Conservation (phyloP, 176 grass and related monocot genomes). For the Luzula sylvatica region DNA sequence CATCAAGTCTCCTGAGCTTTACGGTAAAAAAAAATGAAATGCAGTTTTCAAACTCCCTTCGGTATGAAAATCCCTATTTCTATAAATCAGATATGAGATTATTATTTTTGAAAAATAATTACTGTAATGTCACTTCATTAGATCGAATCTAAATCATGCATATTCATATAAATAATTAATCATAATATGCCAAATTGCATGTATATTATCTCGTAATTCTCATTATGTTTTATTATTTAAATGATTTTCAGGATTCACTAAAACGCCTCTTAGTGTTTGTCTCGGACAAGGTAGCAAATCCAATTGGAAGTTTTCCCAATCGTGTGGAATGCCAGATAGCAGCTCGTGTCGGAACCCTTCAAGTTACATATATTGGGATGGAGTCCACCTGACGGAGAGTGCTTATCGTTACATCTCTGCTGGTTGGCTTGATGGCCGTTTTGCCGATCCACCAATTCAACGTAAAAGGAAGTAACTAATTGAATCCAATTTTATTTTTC, state of each 20-base stretch:
- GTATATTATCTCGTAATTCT: neutral
- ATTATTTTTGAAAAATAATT: too few relatives aligned
- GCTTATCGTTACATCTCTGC: constrained; percentile 14
- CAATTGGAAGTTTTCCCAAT: constrained; percentile 20
- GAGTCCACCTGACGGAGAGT: constrained; percentile 22
- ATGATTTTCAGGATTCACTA: constrained; percentile 21
- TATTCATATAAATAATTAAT: neutral
- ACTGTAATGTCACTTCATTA: too few relatives aligned
- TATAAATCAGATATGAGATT: too few relatives aligned
- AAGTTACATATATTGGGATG: constrained; percentile 21
- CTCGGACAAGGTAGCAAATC: constrained; percentile 20
- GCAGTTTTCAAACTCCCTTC: too few relatives aligned
- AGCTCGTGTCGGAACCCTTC: constrained; percentile 14
- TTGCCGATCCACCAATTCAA: constrained; percentile 20
- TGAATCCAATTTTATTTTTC: too few relatives aligned
- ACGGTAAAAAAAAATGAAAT: constrained; percentile 29
- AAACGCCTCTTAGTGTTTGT: constrained; percentile 15
- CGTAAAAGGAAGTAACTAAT: neutral
- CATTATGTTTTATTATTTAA: neutral
- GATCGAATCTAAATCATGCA: too few relatives aligned
- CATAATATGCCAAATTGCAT: neutral
- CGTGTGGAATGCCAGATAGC: constrained; percentile 10
- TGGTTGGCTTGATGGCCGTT: constrained; percentile 13
- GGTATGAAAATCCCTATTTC: too few relatives aligned
- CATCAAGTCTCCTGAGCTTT: constrained; percentile 24